These are phyloP conservation scores for Tetrapisispora phaffii DNA, from an alignment of 805 yeast species.

Conservation along the genomic window DNA sequence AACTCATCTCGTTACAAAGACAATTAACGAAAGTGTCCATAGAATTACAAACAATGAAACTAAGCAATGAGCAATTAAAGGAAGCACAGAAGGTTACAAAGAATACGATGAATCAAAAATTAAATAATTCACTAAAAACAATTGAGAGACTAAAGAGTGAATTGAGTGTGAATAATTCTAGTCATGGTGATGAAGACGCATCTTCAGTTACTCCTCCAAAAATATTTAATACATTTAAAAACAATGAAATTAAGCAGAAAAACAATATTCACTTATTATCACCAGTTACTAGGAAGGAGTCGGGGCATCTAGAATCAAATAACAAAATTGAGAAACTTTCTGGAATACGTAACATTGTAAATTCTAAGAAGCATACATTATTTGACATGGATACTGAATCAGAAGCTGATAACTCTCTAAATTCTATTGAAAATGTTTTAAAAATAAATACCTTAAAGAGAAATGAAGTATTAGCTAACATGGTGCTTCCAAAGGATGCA, in stretches of 20 bases:
- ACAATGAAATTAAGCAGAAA: slow-evolving; percentile 6
- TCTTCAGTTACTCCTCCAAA: neutral
- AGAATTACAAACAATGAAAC: slow-evolving; percentile 24
- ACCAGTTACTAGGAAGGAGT: slow-evolving; percentile 13
- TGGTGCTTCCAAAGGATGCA: slow-evolving; percentile 11
- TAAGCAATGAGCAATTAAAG: slow-evolving; percentile 25
- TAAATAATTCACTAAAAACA: slow-evolving; percentile 28
- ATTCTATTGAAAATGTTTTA: slow-evolving; percentile 11
- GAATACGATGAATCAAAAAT: slow-evolving; percentile 18
- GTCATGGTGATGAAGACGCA: neutral
- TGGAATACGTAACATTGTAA: slow-evolving; percentile 16
- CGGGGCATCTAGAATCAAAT: slow-evolving; percentile 15
- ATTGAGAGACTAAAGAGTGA: slow-evolving; percentile 21
- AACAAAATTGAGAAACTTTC: slow-evolving; percentile 9
- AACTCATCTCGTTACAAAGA: slow-evolving; percentile 28
- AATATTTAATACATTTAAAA: neutral
- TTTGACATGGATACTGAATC: slow-evolving; percentile 12
- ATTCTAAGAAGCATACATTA: slow-evolving; percentile 17
- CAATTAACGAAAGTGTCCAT: slow-evolving; percentile 29
- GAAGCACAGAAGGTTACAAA: slow-evolving; percentile 28
- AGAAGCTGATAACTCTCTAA: slow-evolving; percentile 8
- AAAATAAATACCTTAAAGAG: slow-evolving; percentile 13
- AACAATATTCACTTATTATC: slow-evolving; percentile 19
- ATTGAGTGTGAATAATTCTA: slow-evolving; percentile 7
- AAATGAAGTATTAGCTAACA: slow-evolving; percentile 9